phyloP scores from a whole-genome alignment of 495 filamentous ascomycete genomes.

The Thermochaetoides thermophila region DNA sequence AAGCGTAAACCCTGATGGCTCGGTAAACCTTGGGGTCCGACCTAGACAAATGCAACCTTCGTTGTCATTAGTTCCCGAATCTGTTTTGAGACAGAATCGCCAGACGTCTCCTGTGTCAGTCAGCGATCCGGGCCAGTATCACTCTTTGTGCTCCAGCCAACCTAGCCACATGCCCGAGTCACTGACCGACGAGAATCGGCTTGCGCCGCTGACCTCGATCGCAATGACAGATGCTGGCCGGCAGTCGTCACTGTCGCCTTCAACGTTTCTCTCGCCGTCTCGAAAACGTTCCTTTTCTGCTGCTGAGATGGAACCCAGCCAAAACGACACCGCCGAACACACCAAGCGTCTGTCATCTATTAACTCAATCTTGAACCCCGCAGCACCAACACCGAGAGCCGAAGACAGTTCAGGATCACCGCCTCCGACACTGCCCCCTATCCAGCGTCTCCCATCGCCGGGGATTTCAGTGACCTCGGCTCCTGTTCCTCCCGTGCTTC shows the following conservation, averaged over 20 bases:
- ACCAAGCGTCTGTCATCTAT: conserved; percentile 60
- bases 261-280: conserved; percentile 36
- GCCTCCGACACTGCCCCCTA: too few relatives aligned
- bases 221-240: conserved; percentile 25
- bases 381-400: conserved; percentile 12
- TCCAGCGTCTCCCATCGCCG: too few relatives aligned
- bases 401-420: too few relatives aligned
- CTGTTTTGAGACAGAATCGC: conserved; percentile 20
- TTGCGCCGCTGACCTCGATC: conserved; percentile 37
- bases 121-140: conserved; percentile 31
- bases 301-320: conserved; percentile 29
- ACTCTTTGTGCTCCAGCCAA: conserved; percentile 20
- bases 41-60: conserved; percentile 23
- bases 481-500: too few relatives aligned
- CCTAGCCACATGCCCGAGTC: conserved; percentile 26
- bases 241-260: conserved; percentile 36
- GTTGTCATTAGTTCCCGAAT: conserved; percentile 34
- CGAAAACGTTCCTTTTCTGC: conserved; percentile 55
- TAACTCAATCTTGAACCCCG: conserved; percentile 65
- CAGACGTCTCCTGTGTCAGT: conserved; percentile 22
- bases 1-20: conserved; percentile 37
- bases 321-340: conserved; percentile 16
- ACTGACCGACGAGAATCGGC: conserved; percentile 37
- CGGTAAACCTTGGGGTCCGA: conserved; percentile 45
- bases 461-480: too few relatives aligned